Evolutionary conservation across 2,329 filamentous ascomycete genomes (phyloP).

Genomic region (Aspergillus pseudoviridinutans): DNA sequence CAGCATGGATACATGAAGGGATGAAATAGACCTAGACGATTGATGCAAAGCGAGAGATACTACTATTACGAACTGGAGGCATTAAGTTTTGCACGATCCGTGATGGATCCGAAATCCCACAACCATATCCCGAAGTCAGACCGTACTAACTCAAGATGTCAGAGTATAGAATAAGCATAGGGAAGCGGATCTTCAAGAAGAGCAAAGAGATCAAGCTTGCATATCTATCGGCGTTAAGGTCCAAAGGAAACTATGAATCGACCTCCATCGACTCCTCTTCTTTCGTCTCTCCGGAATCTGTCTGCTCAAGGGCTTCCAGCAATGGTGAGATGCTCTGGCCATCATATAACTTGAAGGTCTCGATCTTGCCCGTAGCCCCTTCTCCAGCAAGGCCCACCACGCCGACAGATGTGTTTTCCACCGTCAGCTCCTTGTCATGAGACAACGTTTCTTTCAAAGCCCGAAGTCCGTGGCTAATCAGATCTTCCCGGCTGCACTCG

Average conservation of each 20-base stretch:
- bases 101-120: background rate
- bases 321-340: constrained; percentile 80
- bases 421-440: constrained; percentile 95
- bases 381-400: constrained; percentile 64
- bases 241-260: constrained; percentile 41
- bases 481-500: constrained; percentile 71
- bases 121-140: background rate
- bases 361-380: constrained; percentile 54
- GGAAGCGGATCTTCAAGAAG: background rate
- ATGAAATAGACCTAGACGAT: background rate
- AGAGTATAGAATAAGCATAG: background rate
- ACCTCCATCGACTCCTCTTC: constrained; percentile 54
- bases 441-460: constrained; percentile 93
- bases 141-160: background rate
- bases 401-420: constrained; percentile 93
- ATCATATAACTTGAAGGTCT: constrained; percentile 88
- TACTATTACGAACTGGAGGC: background rate
- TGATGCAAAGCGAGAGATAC: background rate
- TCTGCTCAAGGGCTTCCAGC: constrained; percentile 65
- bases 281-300: constrained; percentile 39
- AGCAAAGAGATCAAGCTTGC: constrained; percentile 15
- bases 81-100: background rate
- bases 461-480: constrained; percentile 84
- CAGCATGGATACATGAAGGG: background rate
- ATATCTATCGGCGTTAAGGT: constrained; percentile 27